Base-by-base conservation (phyloP, 768 basidiomycete genomes). In the Thelephora aurantiotincta region DNA sequence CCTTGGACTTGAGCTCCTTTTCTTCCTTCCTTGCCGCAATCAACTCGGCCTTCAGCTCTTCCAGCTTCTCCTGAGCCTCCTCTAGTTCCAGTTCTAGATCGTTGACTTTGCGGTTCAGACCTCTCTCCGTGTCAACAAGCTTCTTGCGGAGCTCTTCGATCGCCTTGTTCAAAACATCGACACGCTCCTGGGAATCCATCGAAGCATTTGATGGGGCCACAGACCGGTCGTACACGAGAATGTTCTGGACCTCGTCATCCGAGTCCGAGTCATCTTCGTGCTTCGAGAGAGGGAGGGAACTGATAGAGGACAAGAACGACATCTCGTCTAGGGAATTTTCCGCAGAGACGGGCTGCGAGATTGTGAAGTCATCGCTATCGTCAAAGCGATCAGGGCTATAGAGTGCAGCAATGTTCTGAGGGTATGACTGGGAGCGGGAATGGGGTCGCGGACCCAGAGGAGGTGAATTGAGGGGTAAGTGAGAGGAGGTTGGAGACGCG, bases 1-100 rank as follows among this genome's bases (percentile, higher is more conserved):
- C 93, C 62, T 92, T 93, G 11, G 75, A 69, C 41, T 87, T 71
- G 53, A 94, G 63, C 57, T 97, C 93, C 65, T 97, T 96, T 63
- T 97, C 92, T 56, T 97, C 91, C 35, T 87, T 74, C 61, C 88
- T 86, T 4, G 84, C 81, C 5, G 82, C 73, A 12, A 70, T 79
- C 6, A 96, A 68, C 61, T 96, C 93, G 11, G 68, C 74, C 52
- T 73, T 68, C 50, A 82, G 62, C 58, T 96, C 89, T 49, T 96
- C 92, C 49, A 94, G 59, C 26, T 75, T 70, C 3, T 63, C 65
- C 56, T 93, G 81, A 63, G 87, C 74, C 50, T 90, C 85, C 54
- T 87, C 84, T 23, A 93, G 63, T 55, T 91, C 82, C n/a, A 68
- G 60, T 61, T 94, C 91, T 54, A 90, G 87, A 45, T 90, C 84